Base-by-base conservation (phyloP, 129 eudicot species). In the Silybum marianum region DNA sequence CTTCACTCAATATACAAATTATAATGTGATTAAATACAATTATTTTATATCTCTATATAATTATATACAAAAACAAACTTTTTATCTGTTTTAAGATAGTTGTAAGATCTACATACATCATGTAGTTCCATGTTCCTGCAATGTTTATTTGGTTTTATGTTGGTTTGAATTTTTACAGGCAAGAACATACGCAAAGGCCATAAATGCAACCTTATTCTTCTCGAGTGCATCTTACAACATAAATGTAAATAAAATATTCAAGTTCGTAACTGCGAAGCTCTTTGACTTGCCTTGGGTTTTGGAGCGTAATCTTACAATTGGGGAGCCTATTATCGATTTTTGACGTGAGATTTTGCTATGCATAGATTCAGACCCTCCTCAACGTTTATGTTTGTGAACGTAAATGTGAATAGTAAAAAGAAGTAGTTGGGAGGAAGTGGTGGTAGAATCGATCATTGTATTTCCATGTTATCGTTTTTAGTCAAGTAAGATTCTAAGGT, bases 321-420 rank as follows among this genome's bases (percentile, higher is more conserved):
- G 98, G 34, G 98, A 93, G 86, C 98, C 98, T 51, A 91, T 91
- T 51, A 93, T 93, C 23, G 98, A 93, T 76, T 93, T 88, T 84
- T 91, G 66, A 58, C 22, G 86, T 83, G 76, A 72, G 91, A 91
- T 86, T 21, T 44, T 81, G 40, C 9, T 21, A 58, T 72, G 84
- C 46, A 26, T 72, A 6, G 36, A 77, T 54, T 76, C 54, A 71
- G 21, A 39, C 82, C 86, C 86, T 71, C 86, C 78, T 77, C 28
- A 14, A 21, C 22, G 38, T 70, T 26, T 71, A 38, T 12, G 25
- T 71, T 36, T 60, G 73, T 70, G 26, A 16, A 65, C 69, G 69
- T 65, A 58, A 58, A 65, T 83, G 82, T 76, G 78, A 70, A 83
- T 83, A 76, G 58, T 58, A 77, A 46, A 77, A 46, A 71, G 36